Conservation (phyloP, 345 rosid species). For the Eucalyptus cladocalyx region DNA sequence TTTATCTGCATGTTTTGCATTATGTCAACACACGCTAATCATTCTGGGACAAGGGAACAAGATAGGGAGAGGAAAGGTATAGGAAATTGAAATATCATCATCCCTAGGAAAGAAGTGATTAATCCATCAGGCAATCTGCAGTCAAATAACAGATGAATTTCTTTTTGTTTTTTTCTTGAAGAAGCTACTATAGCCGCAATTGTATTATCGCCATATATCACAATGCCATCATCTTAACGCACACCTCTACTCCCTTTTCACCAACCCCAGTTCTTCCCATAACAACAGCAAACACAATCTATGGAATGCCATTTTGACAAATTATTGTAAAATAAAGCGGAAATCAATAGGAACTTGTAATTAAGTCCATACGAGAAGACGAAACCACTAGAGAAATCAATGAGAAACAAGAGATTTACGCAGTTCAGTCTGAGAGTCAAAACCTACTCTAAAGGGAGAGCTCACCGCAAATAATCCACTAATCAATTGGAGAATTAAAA, state of each 20-base stretch:
- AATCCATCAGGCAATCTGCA: background rate
- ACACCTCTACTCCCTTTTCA: background rate
- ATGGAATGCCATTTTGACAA: background rate
- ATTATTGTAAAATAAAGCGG: background rate
- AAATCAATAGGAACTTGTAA: background rate
- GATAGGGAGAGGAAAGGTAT: background rate
- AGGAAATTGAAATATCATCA: background rate
- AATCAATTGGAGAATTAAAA: background rate
- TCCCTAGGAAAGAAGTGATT: background rate
- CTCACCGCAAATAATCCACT: background rate
- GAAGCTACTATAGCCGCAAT: background rate
- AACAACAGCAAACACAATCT: background rate
- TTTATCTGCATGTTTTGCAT: constrained; percentile 35
- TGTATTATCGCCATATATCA: background rate
- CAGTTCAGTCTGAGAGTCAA: background rate
- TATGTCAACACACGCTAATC: background rate
- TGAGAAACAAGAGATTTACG: background rate
- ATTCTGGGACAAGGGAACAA: background rate
- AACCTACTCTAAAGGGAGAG: background rate
- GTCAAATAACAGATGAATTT: background rate
- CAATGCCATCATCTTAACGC: background rate
- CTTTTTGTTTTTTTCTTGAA: background rate
- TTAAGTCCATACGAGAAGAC: background rate
- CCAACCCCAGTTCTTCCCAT: background rate
- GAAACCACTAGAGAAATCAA: background rate